Percentiles rank a stretch among this genome's conserved stretches.
Conservation (phyloP, 352 stramenopile species). For the Aphanomyces invadans region DNA sequence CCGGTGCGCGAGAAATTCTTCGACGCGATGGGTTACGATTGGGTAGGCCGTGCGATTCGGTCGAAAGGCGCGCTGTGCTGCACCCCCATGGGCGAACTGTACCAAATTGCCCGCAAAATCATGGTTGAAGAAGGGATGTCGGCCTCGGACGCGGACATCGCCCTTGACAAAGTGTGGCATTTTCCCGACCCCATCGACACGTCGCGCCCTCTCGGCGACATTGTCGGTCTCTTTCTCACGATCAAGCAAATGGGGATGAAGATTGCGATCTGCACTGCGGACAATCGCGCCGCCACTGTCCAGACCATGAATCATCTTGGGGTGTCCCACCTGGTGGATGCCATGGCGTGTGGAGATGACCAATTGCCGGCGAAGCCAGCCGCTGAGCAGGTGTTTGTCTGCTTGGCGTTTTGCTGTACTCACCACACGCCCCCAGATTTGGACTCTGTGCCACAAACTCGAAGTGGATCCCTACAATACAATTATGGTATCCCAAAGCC, state of each 20-base stretch:
- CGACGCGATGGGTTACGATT: constrained; percentile 82
- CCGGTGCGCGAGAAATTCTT: constrained; percentile 80
- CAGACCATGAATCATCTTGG: constrained; percentile 68
- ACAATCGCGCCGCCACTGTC: constrained; percentile 70
- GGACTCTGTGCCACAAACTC: constrained; percentile 71
- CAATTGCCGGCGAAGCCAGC: constrained; percentile 71
- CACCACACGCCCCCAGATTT: no score
- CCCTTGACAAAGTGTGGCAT: constrained; percentile 74
- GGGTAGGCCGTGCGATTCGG: constrained; percentile 69
- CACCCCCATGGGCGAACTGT: constrained; percentile 78
- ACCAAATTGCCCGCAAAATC: constrained; percentile 70
- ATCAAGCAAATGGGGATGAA: constrained; percentile 83
- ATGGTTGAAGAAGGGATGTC: constrained; percentile 65
- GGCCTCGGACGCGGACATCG: constrained; percentile 42
- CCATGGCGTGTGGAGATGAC: constrained; percentile 71
- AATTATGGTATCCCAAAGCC: constrained; percentile 52
- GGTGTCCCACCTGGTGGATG: constrained; percentile 69
- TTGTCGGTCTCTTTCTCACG: constrained; percentile 67
- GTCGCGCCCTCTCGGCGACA: constrained; percentile 60
- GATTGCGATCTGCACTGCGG: constrained; percentile 82
- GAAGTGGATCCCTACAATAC: constrained; percentile 73
- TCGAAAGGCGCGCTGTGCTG: constrained; percentile 77
- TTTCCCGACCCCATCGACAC: constrained; percentile 74
- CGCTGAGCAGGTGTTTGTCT: constrained; percentile 50
- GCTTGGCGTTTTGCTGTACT: neutral